phyloP scores from a whole-genome alignment of 2,329 filamentous ascomycete species.

The Ophiostoma fasciatum region DNA sequence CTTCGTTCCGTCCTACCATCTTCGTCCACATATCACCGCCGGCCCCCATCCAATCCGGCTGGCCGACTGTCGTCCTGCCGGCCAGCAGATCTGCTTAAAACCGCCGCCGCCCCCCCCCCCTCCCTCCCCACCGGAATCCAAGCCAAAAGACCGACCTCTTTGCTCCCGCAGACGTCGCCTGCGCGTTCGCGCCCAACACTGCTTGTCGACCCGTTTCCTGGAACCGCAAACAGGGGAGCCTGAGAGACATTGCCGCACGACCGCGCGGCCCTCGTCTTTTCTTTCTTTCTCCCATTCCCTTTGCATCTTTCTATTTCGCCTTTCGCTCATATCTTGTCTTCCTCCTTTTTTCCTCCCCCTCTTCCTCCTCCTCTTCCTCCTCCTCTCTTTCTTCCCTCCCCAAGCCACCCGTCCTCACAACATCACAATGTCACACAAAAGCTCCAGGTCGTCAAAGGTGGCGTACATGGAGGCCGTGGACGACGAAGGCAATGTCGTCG shows the following conservation, averaged over 20 bases:
- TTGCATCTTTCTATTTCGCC: background rate
- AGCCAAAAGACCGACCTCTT: too few relatives aligned
- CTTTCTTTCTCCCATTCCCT: background rate
- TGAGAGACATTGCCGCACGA: too few relatives aligned
- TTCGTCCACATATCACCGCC: constrained; percentile 4
- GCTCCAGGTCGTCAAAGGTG: constrained; percentile 17
- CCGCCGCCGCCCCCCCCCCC: constrained; percentile 5
- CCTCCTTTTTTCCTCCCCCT: background rate
- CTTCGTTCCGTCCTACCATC: constrained; percentile 2
- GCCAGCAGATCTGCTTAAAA: constrained; percentile 4
- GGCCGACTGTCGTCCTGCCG: background rate
- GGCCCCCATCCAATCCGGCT: background rate
- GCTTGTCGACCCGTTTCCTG: too few relatives aligned
- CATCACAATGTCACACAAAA: constrained; percentile 25
- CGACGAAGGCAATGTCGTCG: constrained; percentile 28
- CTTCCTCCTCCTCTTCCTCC: background rate
- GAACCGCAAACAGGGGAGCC: too few relatives aligned
- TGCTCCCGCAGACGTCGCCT: too few relatives aligned
- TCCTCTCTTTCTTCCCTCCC: background rate
- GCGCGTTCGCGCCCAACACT: too few relatives aligned
- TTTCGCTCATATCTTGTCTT: background rate
- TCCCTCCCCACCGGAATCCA: too few relatives aligned
- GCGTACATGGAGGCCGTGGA: constrained; percentile 37
- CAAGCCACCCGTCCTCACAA: background rate
- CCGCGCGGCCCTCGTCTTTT: constrained; percentile 1